Evolutionary conservation across 441 rosid species (phyloP).

Genomic region (Aleurites moluccanus): DNA sequence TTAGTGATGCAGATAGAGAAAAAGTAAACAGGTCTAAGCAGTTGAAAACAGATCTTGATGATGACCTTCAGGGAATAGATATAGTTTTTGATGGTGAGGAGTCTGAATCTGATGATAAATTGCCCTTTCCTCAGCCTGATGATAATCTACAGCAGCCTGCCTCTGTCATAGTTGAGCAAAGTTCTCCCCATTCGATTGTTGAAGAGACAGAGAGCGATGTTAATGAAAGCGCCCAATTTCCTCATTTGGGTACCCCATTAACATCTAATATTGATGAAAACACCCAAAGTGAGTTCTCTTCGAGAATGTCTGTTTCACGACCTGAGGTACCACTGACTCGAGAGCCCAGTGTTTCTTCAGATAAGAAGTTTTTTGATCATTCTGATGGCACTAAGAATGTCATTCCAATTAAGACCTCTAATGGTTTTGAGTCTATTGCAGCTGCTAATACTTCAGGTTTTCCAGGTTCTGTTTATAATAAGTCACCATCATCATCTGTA

Average conservation of each 20-base stretch:
- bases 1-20: conserved; percentile 48
- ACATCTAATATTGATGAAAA: conserved; percentile 72
- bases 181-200: conserved; percentile 88
- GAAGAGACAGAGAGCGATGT: conserved; percentile 92
- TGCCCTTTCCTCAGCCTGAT: conserved; percentile 91
- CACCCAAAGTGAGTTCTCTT: conserved; percentile 80
- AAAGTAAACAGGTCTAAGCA: conserved; percentile 67
- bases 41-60: conserved; percentile 81
- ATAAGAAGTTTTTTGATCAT: conserved; percentile 75
- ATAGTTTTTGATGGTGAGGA: conserved; percentile 97
- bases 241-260: conserved; percentile 66
- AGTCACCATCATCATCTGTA: conserved; percentile 43
- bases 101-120: conserved; percentile 85
- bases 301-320: conserved; percentile 82
- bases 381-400: conserved; percentile 62
- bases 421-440: conserved; percentile 49
- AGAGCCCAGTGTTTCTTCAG: conserved; percentile 82
- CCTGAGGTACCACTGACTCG: conserved; percentile 71
- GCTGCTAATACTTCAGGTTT: conserved; percentile 45
- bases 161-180: conserved; percentile 68
- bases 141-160: conserved; percentile 80
- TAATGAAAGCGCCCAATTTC: conserved; percentile 68
- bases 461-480: conserved; percentile 50
- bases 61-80: conserved; percentile 93
- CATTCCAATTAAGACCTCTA: conserved; percentile 40